Conservation (phyloP, 2,329 filamentous ascomycete species). For the Botrytis paeoniae region DNA sequence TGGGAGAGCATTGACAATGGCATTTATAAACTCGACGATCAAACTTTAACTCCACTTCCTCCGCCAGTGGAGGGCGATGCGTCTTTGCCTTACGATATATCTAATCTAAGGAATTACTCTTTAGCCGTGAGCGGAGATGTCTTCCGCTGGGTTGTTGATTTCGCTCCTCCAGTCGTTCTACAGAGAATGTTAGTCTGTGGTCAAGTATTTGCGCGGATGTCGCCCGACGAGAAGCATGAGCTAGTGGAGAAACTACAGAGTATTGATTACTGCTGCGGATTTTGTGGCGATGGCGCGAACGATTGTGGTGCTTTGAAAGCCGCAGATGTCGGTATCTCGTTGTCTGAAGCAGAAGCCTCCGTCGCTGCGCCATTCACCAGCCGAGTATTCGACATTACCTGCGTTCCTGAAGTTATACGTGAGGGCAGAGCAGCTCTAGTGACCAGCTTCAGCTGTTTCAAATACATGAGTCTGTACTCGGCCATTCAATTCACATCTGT, state of each 20-base stretch:
- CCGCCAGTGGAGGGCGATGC: slow-evolving; percentile 69
- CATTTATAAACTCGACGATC: slow-evolving; percentile 71
- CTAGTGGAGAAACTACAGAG: slow-evolving; percentile 95
- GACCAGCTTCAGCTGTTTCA: slow-evolving; percentile 99
- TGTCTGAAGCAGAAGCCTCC: slow-evolving; percentile 95
- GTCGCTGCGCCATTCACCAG: slow-evolving; percentile 98
- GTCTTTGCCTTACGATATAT: slow-evolving; percentile 81
- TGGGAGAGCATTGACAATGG: slow-evolving; percentile 97
- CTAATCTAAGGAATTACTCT: slow-evolving; percentile 79
- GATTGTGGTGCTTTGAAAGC: slow-evolving; percentile 96
- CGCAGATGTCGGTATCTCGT: slow-evolving; percentile 92
- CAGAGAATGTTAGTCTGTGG: slow-evolving; percentile 82
- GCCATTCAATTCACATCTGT: slow-evolving; percentile 99
- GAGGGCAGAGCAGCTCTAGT: slow-evolving; percentile 92
- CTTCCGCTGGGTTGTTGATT: slow-evolving; percentile 96
- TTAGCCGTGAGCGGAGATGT: slow-evolving; percentile 89
- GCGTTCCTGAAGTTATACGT: slow-evolving; percentile 86
- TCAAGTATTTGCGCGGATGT: slow-evolving; percentile 97
- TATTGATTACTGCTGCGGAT: slow-evolving; percentile 91
- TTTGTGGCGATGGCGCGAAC: slow-evolving; percentile 96
- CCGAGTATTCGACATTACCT: slow-evolving; percentile 91
- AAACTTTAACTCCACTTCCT: slow-evolving; percentile 73
- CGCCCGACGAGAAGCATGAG: slow-evolving; percentile 97
- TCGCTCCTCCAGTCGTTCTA: slow-evolving; percentile 74
- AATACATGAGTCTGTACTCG: slow-evolving; percentile 98